Evolutionary conservation across 2,329 filamentous ascomycete genomes (phyloP), one percentile per base, ranked within the genome.

Genomic region (Lecanoromycetidae sp.): DNA sequence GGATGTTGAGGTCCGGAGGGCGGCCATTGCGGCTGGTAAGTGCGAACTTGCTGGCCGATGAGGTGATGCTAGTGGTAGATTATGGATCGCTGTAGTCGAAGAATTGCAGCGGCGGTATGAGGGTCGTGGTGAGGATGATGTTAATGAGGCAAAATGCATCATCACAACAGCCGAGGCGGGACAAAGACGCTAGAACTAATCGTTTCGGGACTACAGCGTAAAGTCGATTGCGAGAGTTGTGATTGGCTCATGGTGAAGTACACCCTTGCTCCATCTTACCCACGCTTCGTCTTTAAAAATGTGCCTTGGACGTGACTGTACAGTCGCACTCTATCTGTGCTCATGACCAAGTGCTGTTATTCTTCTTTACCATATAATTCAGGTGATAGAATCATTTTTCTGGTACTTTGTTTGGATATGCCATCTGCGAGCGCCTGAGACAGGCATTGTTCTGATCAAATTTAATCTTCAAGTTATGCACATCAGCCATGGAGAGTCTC

Each of bases 1-100:
- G 56, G 67, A 67, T 37, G 68, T 66, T 48, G 68, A 61, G 55
- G 51, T 48, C 43, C 68, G 69, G 59, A 71, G 65, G 57, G 68
- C 66, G 56, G 69, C 66, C 69, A 72, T 72, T 57, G 57, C 57
- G 60, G 43, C 37, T 25, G 19, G 19, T 25, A 4, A 25, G 17
- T 3, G 15, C 26, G 27, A 9, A 27, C 10, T 5, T 25, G 10
- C 3, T n/a, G 29, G 17, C 22, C 34, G 26, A 25, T 27, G 22
- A 13, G 17, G 34, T 13, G 2, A 15, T n/a, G 12, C n/a, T n/a
- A n/a, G 2, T 25, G 6, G 10, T 25, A 5, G 7, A 22, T 17
- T 19, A 13, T 15, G n/a, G n/a, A n/a, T n/a, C n/a, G n/a, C n/a
- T n/a, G n/a, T n/a, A n/a, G n/a, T n/a, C n/a, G n/a, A n/a, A n/a